A percentile compares a stretch with the other conserved stretches of the same genome.
These are phyloP conservation scores for Colletotrichum somersetense DNA, from an alignment of 2,329 filamentous ascomycete genomes.

Conservation along the genomic window DNA sequence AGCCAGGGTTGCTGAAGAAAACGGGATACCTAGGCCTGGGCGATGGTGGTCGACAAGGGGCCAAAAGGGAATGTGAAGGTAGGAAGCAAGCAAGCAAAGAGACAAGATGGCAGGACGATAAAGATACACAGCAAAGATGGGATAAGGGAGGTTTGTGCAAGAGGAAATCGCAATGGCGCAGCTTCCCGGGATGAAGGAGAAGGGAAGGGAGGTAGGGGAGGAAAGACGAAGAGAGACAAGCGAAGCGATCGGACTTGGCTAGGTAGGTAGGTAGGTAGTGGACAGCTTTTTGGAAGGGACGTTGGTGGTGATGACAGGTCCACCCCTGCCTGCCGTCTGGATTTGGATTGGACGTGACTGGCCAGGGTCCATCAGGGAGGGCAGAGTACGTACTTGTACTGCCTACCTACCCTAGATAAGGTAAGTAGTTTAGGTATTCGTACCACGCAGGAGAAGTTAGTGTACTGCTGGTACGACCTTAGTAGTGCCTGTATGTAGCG, in stretches of 20 bases:
- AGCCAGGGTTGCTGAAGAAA: conserved; percentile 12
- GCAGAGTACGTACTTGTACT: background rate
- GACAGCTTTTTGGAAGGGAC: conserved; percentile 1
- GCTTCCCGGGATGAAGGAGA: background rate
- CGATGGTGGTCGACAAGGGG: conserved; percentile 15
- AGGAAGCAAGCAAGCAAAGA: background rate
- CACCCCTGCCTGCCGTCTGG: conserved; percentile 9
- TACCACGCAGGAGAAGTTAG: too few species aligned
- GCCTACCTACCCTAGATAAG: background rate
- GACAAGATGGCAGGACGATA: background rate
- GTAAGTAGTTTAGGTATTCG: too few species aligned
- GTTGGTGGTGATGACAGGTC: conserved; percentile 8
- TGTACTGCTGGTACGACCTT: too few species aligned
- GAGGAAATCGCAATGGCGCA: background rate
- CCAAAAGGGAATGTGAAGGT: conserved; percentile 2
- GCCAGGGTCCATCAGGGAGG: background rate
- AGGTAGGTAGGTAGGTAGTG: too few species aligned
- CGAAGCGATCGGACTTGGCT: background rate
- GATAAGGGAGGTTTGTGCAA: background rate
- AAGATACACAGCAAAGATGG: conserved; percentile 7
- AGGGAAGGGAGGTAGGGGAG: background rate
- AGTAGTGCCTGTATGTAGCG: too few species aligned
- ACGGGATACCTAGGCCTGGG: background rate
- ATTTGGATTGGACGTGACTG: background rate
- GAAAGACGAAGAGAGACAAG: background rate